Conservation (phyloP, 768 basidiomycete genomes). For the Galerina sulciceps region DNA sequence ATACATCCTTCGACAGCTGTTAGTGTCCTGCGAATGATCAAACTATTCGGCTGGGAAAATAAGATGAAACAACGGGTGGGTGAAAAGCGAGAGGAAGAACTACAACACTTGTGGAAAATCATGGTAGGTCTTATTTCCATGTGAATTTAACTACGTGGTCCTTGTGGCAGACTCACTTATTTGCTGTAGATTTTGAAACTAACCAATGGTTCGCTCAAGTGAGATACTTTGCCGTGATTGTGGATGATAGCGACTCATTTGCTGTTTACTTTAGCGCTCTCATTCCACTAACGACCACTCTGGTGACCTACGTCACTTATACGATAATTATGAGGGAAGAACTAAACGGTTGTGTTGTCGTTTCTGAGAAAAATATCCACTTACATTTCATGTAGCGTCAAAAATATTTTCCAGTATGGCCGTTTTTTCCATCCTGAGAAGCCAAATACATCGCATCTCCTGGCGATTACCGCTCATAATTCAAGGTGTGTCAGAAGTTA, state of each 20-base stretch:
- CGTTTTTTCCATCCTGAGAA: slow-evolving; percentile 57
- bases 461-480: slow-evolving; percentile 31
- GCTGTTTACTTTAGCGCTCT: slow-evolving; percentile 42
- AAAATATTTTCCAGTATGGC: slow-evolving; percentile 59
- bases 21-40: no score
- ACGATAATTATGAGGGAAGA: slow-evolving; percentile 36
- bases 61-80: no score
- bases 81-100: no score
- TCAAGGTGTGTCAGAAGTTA: not conserved
- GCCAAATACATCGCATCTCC: slow-evolving; percentile 4
- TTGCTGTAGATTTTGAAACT: slow-evolving; percentile 3
- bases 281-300: slow-evolving; percentile 70
- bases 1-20: no score
- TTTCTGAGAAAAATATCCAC: not conserved
- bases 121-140: slow-evolving; percentile 17
- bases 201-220: slow-evolving; percentile 7
- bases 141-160: no score
- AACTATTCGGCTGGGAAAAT: no score
- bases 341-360: slow-evolving; percentile 22
- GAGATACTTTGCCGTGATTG: not conserved
- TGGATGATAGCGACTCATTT: not conserved
- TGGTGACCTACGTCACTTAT: slow-evolving; percentile 65
- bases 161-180: not conserved
- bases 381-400: slow-evolving; percentile 39
- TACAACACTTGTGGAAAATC: no score